Base-by-base conservation (phyloP, 2,329 filamentous ascomycete species). In the Lachnellula arida region DNA sequence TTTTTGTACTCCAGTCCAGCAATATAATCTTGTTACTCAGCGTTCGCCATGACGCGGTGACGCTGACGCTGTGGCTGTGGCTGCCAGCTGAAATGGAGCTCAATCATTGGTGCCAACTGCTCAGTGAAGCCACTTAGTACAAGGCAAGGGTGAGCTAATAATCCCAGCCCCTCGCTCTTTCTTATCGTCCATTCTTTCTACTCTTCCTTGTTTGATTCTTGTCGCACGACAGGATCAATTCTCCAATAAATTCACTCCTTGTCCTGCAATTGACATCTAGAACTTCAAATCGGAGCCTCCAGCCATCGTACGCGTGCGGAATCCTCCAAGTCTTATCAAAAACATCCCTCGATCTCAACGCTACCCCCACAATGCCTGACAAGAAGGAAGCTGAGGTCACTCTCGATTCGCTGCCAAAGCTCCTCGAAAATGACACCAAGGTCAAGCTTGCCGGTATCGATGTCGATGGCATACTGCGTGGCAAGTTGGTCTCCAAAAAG, bases 401-500 rank as follows among this genome's bases (percentile, higher is more conserved):
- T 23, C 71, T 79, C 61, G 81, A 86, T 50, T 78, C 82, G 60
- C 79, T 96, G 56, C 79, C 85, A 22, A 71, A 80, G 54, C 73
- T 93, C 51, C 85, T 94, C 59, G 76, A 81, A 62, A 66, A 86
- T 69, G 91, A 96, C 72, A 80, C 75, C 50, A 86, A 87, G 67
- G 88, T 96, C 74, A 97, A 96, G 73, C 81, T 97, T 42, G 91
- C 89, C 9, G 92, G 91, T 42, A 75, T 94, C 59, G 91, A 97
- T 70, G 87, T 92, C 56, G 91, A 97, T 70, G 91, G 91, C 62
- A 84, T 91, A 51, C 78, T 96, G 54, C 89, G 91, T 54, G 91
- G 91, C 65, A 97, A 97, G 76, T 81, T 96, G 59, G 85, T 96
- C 74, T 90, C 90, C 65, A 96, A 96, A 79, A 88, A 87, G 70